Evolutionary conservation across 495 filamentous ascomycete genomes (phyloP).

Genomic region (Aspergillus diversus): DNA sequence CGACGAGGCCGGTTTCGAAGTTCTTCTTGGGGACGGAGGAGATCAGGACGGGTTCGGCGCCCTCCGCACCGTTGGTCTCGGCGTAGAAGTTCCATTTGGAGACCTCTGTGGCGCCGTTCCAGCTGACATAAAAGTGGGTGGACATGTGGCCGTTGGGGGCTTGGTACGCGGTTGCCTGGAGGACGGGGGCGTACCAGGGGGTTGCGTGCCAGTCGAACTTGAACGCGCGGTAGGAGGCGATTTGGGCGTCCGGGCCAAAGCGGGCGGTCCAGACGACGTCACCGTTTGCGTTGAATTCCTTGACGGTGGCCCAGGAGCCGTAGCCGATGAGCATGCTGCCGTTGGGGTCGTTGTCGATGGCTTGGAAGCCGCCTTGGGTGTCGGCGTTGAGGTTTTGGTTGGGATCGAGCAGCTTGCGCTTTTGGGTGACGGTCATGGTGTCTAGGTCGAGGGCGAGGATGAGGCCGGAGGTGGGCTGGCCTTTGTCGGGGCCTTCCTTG

Average conservation of each 20-base stretch:
- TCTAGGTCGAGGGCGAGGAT: not conserved
- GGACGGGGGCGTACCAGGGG: not conserved
- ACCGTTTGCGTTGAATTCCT: not conserved
- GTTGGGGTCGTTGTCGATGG: not conserved
- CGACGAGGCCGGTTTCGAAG: not conserved
- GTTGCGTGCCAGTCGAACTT: slow-evolving; percentile 3
- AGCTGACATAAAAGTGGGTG: slow-evolving; percentile 1
- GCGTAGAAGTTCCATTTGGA: not conserved
- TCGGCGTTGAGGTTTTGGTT: not conserved
- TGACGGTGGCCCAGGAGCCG: not conserved
- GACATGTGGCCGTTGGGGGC: not conserved
- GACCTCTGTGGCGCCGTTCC: not conserved
- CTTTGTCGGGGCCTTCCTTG: not conserved
- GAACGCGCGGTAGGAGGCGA: not conserved
- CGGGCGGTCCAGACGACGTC: not conserved
- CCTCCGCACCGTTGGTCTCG: not conserved
- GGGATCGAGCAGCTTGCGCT: not conserved
- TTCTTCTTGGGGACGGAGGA: not conserved
- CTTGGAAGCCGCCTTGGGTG: not conserved
- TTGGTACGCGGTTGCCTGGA: not conserved
- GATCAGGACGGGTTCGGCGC: not conserved
- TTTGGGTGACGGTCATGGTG: not conserved
- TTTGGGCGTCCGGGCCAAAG: not conserved
- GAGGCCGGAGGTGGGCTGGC: not conserved
- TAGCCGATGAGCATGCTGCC: not conserved